Evolutionary conservation across 768 basidiomycete genomes (phyloP).

Genomic region (Amanita polypyramis): DNA sequence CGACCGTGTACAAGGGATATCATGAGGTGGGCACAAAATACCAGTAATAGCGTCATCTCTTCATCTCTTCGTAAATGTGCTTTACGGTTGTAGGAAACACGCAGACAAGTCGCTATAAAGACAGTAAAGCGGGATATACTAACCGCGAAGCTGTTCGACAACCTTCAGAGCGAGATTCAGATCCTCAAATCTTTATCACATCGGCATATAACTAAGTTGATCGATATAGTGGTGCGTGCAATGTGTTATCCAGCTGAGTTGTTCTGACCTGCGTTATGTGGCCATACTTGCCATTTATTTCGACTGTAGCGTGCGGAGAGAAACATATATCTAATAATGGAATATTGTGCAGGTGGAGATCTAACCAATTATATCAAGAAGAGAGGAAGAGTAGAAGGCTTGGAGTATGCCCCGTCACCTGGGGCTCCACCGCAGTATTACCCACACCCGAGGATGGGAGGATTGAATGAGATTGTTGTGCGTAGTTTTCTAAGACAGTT

Average conservation of each 20-base stretch:
- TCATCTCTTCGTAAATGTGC: background rate
- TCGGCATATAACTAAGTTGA: constrained; percentile 84
- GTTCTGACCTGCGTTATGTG: constrained; percentile 13
- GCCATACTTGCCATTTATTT: too few species aligned
- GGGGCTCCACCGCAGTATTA: constrained; percentile 73
- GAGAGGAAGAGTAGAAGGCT: constrained; percentile 83
- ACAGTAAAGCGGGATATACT: constrained; percentile 83
- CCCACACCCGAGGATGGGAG: constrained; percentile 85
- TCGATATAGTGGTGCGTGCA: constrained; percentile 76
- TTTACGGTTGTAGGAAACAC: constrained; percentile 46
- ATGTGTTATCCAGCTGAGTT: background rate
- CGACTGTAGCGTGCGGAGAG: constrained; percentile 61
- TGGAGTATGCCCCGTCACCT: constrained; percentile 69
- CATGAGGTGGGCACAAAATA: constrained; percentile 53
- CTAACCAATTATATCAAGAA: constrained; percentile 96
- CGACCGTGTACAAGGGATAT: constrained; percentile 91
- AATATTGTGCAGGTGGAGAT: constrained; percentile 93
- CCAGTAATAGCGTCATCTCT: background rate
- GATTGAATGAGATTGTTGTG: constrained; percentile 83
- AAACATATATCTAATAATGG: constrained; percentile 93
- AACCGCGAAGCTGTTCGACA: constrained; percentile 88
- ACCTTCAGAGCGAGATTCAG: constrained; percentile 95
- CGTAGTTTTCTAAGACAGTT: constrained; percentile 89
- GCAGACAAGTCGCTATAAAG: constrained; percentile 84
- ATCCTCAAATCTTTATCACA: constrained; percentile 92